phyloP scores from a whole-genome alignment of 73 alveolate genomes.

The Urostyla sp. region DNA sequence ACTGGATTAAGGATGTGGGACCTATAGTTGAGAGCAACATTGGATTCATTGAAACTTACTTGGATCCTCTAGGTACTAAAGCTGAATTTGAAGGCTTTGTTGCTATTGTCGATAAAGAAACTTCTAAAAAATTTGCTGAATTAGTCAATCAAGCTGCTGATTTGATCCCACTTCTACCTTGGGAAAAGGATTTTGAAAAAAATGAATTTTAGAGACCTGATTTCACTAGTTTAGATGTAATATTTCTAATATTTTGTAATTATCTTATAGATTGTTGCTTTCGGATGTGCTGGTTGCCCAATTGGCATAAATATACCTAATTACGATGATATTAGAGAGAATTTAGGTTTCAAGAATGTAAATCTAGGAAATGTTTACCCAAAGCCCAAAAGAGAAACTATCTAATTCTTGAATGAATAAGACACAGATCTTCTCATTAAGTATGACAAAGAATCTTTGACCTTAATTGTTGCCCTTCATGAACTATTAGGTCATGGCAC shows the following conservation, averaged over 20 bases:
- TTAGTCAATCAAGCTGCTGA: conserved; percentile 86
- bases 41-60: conserved; percentile 92
- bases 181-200: conserved; percentile 95
- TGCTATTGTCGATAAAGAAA: conserved; percentile 89
- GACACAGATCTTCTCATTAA: conserved; percentile 48
- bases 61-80: conserved; percentile 96
- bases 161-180: conserved; percentile 88
- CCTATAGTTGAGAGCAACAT: conserved; percentile 94
- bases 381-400: conserved; percentile 32
- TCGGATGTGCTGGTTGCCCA: conserved; percentile 91
- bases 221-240: conserved; percentile 88
- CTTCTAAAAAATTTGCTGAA: conserved; percentile 75
- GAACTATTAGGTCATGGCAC: conserved; percentile 92
- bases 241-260: neutral
- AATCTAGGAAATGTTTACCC: conserved; percentile 85
- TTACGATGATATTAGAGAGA: conserved; percentile 90
- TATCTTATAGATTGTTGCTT: conserved; percentile 67
- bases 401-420: conserved; percentile 53
- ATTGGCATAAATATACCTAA: conserved; percentile 95
- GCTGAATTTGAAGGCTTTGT: conserved; percentile 97
- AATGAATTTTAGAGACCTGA: conserved; percentile 85
- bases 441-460: conserved; percentile 35
- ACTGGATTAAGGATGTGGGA: conserved; percentile 95
- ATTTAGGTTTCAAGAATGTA: conserved; percentile 92
- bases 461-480: conserved; percentile 64